Evolutionary conservation across 1,284 basidiomycete genomes (phyloP), one percentile per base, ranked within the genome.

Genomic region (Phylloboletellus chloephorus): DNA sequence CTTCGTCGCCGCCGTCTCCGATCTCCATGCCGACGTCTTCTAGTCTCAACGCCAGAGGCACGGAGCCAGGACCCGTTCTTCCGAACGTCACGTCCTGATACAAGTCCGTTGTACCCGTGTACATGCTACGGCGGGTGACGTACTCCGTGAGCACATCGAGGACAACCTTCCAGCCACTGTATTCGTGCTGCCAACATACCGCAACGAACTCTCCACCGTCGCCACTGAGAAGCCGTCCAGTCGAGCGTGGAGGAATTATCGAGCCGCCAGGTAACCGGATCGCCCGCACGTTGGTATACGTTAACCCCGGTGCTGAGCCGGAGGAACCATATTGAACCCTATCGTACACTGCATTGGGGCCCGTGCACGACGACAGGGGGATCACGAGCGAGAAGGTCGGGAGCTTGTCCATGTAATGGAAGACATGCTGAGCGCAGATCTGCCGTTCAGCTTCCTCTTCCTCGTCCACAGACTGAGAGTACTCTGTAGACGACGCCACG

Each of bases 141-240:
- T 84, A 90, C 55, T 82, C 78, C 5, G 78, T 76, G 38, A 94
- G 66, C 15, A 91, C 65, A 52, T 92, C 91, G 8, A 88, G 63
- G 13, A 92, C 65, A 11, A 93, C 59, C 53, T 79, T 83, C 89
- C 90, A 93, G 0, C 85, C 89, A 8, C 82, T 88, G 55, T 88
- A 78, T 28, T 78, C 67, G 47, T 85, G 80, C 46, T 84, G 72
- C 90, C 90, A 94, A n/a, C 74, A 72, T 2, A 93, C 76, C 7
- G 87, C 79, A 30, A 88, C 67, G 25, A 49, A 46, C n/a, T 88
- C 87, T 4, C 73, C 76, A 5, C 77, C 76, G 44, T 88, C 87
- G 2, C 76, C 71, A 50, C 78, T 86, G 24, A 94, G 68, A 29
- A 91, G 70, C 9, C 78, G 75, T 2, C 88, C 91, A 2, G 70